A percentile compares a stretch with the other conserved stretches of the same genome.
Evolutionary conservation across 2,329 filamentous ascomycete species (phyloP).

Genomic region (Hansfordia pulvinata): DNA sequence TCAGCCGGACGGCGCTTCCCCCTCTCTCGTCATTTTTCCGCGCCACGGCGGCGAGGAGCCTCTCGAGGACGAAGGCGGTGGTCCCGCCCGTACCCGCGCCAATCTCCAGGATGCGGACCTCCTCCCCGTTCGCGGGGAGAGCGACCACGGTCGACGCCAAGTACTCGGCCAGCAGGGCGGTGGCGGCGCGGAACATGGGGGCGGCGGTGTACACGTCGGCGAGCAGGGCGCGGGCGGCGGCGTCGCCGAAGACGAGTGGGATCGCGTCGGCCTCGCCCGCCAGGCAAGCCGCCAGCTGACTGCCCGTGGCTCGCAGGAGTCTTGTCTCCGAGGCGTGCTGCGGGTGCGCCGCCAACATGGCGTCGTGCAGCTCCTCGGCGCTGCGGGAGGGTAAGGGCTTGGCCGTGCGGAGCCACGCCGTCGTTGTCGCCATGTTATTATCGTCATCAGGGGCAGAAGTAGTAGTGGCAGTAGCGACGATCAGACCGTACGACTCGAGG

Average conservation of each 20-base stretch:
- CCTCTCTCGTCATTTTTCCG: too few species aligned
- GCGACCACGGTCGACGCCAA: slow-evolving; percentile 1
- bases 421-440: not conserved
- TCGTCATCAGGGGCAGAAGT: too few species aligned
- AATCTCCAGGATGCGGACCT: slow-evolving; percentile 18
- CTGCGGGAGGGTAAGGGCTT: slow-evolving; percentile 5
- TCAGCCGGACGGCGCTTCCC: too few species aligned
- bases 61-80: slow-evolving; percentile 15
- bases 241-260: slow-evolving; percentile 22
- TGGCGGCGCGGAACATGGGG: slow-evolving; percentile 20
- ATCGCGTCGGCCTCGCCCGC: slow-evolving; percentile 21
- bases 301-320: slow-evolving; percentile 12
- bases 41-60: slow-evolving; percentile 11
- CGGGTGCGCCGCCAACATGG: slow-evolving; percentile 12
- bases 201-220: slow-evolving; percentile 20
- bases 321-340: slow-evolving; percentile 13
- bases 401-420: too few species aligned
- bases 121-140: slow-evolving; percentile 1
- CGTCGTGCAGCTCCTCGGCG: slow-evolving; percentile 11
- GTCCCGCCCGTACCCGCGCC: slow-evolving; percentile 21
- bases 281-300: slow-evolving; percentile 14
- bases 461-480: not conserved
- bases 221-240: slow-evolving; percentile 20
- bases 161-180: slow-evolving; percentile 7
- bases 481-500: not conserved